Evolutionary conservation across 2,329 filamentous ascomycete species (phyloP).

Genomic region (Dactylellina leptospora): DNA sequence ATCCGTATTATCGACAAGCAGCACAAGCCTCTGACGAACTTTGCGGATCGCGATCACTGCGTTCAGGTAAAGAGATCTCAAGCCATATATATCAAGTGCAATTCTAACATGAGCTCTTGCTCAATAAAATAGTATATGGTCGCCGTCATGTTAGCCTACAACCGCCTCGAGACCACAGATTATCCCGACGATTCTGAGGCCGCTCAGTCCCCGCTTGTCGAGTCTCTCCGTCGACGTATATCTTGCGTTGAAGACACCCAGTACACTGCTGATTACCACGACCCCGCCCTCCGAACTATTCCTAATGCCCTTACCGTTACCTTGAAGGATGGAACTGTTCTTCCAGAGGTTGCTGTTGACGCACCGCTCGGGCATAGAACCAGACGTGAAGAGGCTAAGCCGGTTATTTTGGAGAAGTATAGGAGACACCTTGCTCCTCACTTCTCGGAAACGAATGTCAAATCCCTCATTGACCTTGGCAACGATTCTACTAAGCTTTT

Average conservation of each 20-base stretch:
- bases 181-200: constrained; percentile 94
- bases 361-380: constrained; percentile 92
- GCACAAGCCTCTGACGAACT: constrained; percentile 99
- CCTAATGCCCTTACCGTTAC: constrained; percentile 95
- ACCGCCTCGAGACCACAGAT: constrained; percentile 90
- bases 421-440: constrained; percentile 88
- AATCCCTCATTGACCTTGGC: constrained; percentile 82
- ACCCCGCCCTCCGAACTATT: constrained; percentile 92
- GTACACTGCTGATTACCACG: constrained; percentile 95
- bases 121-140: constrained; percentile 88
- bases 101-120: no score
- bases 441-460: constrained; percentile 77
- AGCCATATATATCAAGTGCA: no score
- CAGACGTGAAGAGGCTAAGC: constrained; percentile 94
- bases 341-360: constrained; percentile 91
- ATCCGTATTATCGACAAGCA: constrained; percentile 99
- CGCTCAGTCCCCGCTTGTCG: constrained; percentile 85
- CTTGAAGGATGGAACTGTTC: constrained; percentile 89
- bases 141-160: constrained; percentile 92
- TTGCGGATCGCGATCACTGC: constrained; percentile 98
- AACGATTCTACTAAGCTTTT: constrained; percentile 79
- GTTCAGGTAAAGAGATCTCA: constrained; percentile 80
- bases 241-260: constrained; percentile 94
- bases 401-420: constrained; percentile 94
- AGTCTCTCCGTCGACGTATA: constrained; percentile 91